Evolutionary conservation across 768 basidiomycete genomes (phyloP), one percentile per base, ranked within the genome.

Genomic region (Mycena capillaripes): DNA sequence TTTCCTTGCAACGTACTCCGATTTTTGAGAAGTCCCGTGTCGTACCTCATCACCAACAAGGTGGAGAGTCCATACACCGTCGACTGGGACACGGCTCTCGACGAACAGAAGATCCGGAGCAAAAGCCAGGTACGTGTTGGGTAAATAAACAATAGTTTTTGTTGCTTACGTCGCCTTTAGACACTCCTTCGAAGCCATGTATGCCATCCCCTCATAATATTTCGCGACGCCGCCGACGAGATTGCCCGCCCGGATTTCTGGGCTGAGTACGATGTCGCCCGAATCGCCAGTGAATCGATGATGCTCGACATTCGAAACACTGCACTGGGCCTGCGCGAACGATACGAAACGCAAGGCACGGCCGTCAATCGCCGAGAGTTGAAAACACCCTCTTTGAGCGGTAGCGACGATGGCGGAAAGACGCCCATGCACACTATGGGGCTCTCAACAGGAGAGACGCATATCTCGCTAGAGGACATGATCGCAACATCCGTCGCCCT

Each of bases 1-100:
- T 98, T 95, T 84, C 97, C 97, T 1, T 94, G 92, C 82, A 98
- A 97, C 83, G 86, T 94, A 48, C 84, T 97, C 69, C 89, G 88
- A 64, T 98, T 98, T 80, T 81, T 97, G 63, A 90, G 91, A 61
- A 84, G 86, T 59, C 95, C 97, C 1, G 85, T 86, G 11, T 80
- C 82, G 42, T 96, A 95, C 75, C 82, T 98, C 21, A 81, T 79
- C 10, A 86, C 88, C 29, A 87, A 83, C 74, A 77, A 79, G 4
- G 81, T 89, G 40, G 81, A 87, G 56, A 88, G 89, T 59, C 90
- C 93, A 2, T 95, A 93, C 75, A 84, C 85, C n/a, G 85, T 91
- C 52, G 85, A 84, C 40, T 97, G 96, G 96, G 87, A 89, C 59
- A 83, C 90, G 6, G 90, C 87, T 9, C 82, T 97, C 38, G 90